Conservation (phyloP, 2,329 filamentous ascomycete species). For the Fusarium secorum region DNA sequence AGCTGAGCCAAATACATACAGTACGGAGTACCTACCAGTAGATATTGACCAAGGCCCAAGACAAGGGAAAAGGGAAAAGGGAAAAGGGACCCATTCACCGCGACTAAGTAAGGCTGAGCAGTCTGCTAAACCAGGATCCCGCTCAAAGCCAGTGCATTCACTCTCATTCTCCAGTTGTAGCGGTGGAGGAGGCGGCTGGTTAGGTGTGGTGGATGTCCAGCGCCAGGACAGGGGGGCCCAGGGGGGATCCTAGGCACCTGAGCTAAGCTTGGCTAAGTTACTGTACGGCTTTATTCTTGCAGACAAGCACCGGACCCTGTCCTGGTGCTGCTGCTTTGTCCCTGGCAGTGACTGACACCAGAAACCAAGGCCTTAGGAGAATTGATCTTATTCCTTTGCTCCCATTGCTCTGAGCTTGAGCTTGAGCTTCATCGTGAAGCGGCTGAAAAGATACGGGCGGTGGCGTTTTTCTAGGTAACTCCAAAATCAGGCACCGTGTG, state of each 20-base stretch:
- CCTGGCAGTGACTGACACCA: constrained; percentile 8
- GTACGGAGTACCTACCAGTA: constrained; percentile 25
- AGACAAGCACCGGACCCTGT: constrained; percentile 33
- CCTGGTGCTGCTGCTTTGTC: constrained; percentile 3
- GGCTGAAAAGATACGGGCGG: constrained; percentile 21
- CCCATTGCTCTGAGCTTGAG: background rate
- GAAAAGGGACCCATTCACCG: constrained; percentile 29
- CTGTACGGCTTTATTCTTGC: constrained; percentile 34
- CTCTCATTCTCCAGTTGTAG: constrained; percentile 13
- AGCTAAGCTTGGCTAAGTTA: constrained; percentile 30
- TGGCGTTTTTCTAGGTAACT: constrained; percentile 20
- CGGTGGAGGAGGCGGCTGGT: constrained; percentile 34
- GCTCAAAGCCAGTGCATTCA: constrained; percentile 17
- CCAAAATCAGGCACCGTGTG: constrained; percentile 17
- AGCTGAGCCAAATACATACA: constrained; percentile 18
- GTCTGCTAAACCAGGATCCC: constrained; percentile 34
- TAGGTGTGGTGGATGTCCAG: constrained; percentile 39
- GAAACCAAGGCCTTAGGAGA: background rate
- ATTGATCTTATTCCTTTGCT: background rate
- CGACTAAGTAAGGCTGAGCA: constrained; percentile 44
- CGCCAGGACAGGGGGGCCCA: constrained; percentile 25
- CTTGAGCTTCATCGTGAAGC: background rate
- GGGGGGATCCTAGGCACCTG: constrained; percentile 31
- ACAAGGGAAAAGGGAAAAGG: constrained; percentile 37
- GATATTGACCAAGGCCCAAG: constrained; percentile 33